phyloP scores from a whole-genome alignment of 176 grass and related monocot species.

The Aegilops longissima region DNA sequence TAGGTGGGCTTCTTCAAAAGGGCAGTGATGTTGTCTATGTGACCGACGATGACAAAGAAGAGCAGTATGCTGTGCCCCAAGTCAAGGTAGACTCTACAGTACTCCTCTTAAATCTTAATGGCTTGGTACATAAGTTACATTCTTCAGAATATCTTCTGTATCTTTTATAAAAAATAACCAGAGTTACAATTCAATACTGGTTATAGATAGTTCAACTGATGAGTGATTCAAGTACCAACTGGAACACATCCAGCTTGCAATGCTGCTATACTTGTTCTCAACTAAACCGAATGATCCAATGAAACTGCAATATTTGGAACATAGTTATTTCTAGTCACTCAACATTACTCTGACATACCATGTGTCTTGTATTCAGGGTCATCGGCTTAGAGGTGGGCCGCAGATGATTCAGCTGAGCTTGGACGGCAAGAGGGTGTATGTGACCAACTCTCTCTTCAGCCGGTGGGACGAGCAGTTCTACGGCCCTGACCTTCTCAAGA shows the following conservation, averaged over 20 bases:
- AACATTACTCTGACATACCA: background rate
- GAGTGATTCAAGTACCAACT: background rate
- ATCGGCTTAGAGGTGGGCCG: conserved; percentile 85
- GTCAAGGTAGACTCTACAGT: conserved; percentile 57
- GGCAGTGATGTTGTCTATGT: conserved; percentile 68
- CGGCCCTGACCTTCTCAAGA: conserved; percentile 65
- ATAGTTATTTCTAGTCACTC: background rate
- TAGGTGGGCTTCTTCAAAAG: conserved; percentile 91
- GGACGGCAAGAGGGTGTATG: conserved; percentile 83
- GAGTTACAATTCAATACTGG: background rate
- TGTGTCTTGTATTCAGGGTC: conserved; percentile 43
- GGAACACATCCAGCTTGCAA: background rate
- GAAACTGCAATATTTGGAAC: background rate
- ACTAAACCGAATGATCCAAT: background rate
- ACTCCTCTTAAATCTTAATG: background rate
- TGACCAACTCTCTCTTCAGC: conserved; percentile 96
- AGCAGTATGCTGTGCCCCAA: conserved; percentile 72
- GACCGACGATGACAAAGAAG: conserved; percentile 60
- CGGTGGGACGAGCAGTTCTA: conserved; percentile 86
- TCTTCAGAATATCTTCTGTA: background rate
- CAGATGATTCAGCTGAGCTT: conserved; percentile 95
- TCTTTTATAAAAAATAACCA: background rate
- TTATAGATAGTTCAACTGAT: background rate
- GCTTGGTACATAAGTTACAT: background rate
- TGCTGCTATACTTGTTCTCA: background rate